Percentiles rank a stretch among this genome's conserved stretches.
phyloP scores from a whole-genome alignment of 2,329 filamentous ascomycete species.

The Fusarium mundagurra region DNA sequence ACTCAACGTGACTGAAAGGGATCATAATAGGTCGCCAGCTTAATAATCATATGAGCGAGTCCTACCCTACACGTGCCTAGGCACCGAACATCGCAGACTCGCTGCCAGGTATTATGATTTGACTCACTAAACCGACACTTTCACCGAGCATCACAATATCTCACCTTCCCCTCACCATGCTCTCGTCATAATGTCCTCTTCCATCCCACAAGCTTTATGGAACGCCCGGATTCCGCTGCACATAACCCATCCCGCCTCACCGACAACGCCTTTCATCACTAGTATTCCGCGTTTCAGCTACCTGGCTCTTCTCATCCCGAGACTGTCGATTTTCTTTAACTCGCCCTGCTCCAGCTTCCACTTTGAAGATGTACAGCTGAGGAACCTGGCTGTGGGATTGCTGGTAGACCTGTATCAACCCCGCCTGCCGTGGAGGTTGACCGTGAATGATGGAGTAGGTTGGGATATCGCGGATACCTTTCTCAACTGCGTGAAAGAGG shows the following conservation, averaged over 20 bases:
- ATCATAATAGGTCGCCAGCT: not conserved
- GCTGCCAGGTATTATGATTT: not conserved
- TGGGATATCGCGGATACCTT: constrained; percentile 73
- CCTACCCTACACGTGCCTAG: constrained; percentile 9
- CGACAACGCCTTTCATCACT: constrained; percentile 61
- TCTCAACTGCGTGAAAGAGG: constrained; percentile 72
- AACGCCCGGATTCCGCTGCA: constrained; percentile 62
- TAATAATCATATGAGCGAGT: constrained; percentile 13
- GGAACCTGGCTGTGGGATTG: constrained; percentile 63
- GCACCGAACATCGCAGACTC: constrained; percentile 1
- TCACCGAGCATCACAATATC: not conserved
- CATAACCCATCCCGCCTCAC: constrained; percentile 61
- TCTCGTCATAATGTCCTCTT: constrained; percentile 39
- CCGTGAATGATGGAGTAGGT: constrained; percentile 62
- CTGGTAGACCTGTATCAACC: constrained; percentile 68
- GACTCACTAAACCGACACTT: constrained; percentile 5
- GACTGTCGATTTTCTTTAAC: constrained; percentile 63
- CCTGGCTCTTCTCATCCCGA: constrained; percentile 65
- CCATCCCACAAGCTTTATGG: constrained; percentile 63
- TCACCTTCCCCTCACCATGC: constrained; percentile 27
- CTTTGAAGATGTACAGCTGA: constrained; percentile 63
- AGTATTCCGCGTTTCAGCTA: constrained; percentile 68
- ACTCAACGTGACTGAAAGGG: not conserved
- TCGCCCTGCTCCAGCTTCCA: constrained; percentile 67
- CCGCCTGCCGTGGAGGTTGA: constrained; percentile 63